These are phyloP conservation scores for Colletotrichum aenigma DNA, from an alignment of 2,329 filamentous ascomycete genomes.

Conservation along the genomic window DNA sequence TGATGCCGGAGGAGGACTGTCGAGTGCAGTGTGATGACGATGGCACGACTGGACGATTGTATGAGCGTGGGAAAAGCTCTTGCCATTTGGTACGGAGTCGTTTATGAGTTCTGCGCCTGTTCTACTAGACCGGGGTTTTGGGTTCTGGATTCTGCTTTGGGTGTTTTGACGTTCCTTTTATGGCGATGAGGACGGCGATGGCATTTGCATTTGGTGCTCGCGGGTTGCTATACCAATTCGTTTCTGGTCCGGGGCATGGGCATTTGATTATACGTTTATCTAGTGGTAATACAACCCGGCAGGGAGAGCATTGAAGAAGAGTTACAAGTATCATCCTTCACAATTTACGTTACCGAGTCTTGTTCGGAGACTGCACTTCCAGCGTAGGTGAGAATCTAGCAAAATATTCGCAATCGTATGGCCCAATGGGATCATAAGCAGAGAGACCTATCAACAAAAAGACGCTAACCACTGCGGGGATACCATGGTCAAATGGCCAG, in stretches of 20 bases:
- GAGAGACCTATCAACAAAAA: not conserved
- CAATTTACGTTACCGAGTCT: not conserved
- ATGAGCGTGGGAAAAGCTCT: slow-evolving; percentile 17
- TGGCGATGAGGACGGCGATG: slow-evolving; percentile 11
- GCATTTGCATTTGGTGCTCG: slow-evolving; percentile 16
- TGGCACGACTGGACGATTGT: slow-evolving; percentile 24
- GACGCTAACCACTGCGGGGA: not conserved
- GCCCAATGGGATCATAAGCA: not conserved
- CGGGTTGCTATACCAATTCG: slow-evolving; percentile 16
- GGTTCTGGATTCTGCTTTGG: not conserved
- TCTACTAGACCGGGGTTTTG: slow-evolving; percentile 13
- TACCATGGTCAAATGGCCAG: not conserved
- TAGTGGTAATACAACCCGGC: slow-evolving; percentile 18
- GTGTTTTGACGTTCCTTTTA: slow-evolving; percentile 8
- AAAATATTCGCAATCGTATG: not conserved
- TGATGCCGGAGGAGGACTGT: slow-evolving; percentile 17
- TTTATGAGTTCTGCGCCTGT: slow-evolving; percentile 4
- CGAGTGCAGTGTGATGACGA: slow-evolving; percentile 19
- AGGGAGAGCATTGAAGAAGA: slow-evolving; percentile 4
- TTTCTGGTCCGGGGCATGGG: slow-evolving; percentile 13
- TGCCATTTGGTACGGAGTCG: not conserved
- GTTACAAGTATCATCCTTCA: not conserved
- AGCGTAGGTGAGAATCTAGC: not conserved
- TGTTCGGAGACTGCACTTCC: not conserved
- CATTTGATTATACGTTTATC: slow-evolving; percentile 14